Evolutionary conservation across 179 eudicot genomes (phyloP), one percentile per base, ranked within the genome.

Genomic region (Heliamphora ciliata): DNA sequence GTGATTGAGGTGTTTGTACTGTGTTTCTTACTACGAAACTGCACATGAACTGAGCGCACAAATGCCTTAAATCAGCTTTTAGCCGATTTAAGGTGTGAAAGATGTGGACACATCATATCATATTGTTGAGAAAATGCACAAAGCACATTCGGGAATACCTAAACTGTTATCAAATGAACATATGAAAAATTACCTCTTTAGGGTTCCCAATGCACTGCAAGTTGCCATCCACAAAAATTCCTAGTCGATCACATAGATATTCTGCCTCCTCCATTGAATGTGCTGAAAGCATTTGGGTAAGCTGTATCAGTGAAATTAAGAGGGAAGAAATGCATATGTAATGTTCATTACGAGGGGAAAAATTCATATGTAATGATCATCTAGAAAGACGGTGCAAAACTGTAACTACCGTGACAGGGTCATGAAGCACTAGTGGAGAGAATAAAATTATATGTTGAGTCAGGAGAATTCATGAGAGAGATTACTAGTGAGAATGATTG

Each of bases 231-330:
- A 93, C 97, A 66, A 93, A 93, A 78, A 94, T 92, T 82, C 98
- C 98, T 69, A 94, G 84, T 50, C 98, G 89, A 82, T 93, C 97
- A 84, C 98, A 94, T 44, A 94, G 88, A 84, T 88, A 93, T 85
- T 94, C 98, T 14, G 98, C 98, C 86, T 94, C 98, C 86, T 94
- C 98, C 98, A 95, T 95, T 24, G 98, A 95, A 85, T 93, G 98
- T 4, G 97, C 97, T 95, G 91, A 84, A 85, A 80, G 1, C 58
- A 74, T 80, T 70, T 59, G 8, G 18, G 50, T 14, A 14, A 77
- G 61, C 64, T 72, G 17, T 69, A 67, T 81, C 78, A 64, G 17
- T 44, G 69, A 67, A 8, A 54, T 63, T 76, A 55, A 6, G 8
- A 18, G 66, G 8, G 10, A 71, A 70, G 46, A 1, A 9, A 70